Base-by-base conservation (phyloP, 306 rosid species). In the Trifolium subterraneum region DNA sequence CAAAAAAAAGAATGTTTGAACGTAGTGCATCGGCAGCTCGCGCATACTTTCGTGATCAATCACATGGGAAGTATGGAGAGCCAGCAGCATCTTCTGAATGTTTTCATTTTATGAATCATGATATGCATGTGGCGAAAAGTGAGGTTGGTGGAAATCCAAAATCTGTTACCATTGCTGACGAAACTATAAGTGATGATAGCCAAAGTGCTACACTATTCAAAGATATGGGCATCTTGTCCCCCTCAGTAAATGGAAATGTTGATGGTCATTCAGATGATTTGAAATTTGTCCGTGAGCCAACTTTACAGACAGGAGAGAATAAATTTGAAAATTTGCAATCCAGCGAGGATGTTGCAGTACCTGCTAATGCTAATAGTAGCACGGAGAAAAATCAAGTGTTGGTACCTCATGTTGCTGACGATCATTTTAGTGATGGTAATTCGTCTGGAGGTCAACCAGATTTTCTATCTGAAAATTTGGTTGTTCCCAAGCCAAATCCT, bases 21-120 rank as follows among this genome's bases (percentile, higher is more conserved):
- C 82, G 85, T n/a, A 89, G 98, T 83, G 91, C 97, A 60, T 74
- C 72, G 71, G 93, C 94, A 44, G 96, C 96, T 47, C 78, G 65
- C 58, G 72, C 81, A 54, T 91, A 89, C 85, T 91, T 93, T 79
- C 79, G 64, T 77, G 90, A 83, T 85, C 79, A 87, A 78, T 80
- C 77, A 0, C 52, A 61, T 72, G 78, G 71, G 80, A 88, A 83
- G 69, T 73, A 71, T 70, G 81, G 73, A 20, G 87, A 85, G 80
- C 80, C 79, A 66, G 68, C 85, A 66, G 69, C 77, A 10, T 45
- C 83, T 56, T 66, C 80, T 16, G 81, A 61, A 60, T 80, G 80
- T 83, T 75, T 66, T 70, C 67, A n/a, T 68, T 73, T 66, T 75
- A 76, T 76, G 77, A 76, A 84, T 79, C 76, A 81, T 51, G 86